Evolutionary conservation across 2,329 filamentous ascomycete genomes (phyloP).

Genomic region (Fusarium euwallaceae): DNA sequence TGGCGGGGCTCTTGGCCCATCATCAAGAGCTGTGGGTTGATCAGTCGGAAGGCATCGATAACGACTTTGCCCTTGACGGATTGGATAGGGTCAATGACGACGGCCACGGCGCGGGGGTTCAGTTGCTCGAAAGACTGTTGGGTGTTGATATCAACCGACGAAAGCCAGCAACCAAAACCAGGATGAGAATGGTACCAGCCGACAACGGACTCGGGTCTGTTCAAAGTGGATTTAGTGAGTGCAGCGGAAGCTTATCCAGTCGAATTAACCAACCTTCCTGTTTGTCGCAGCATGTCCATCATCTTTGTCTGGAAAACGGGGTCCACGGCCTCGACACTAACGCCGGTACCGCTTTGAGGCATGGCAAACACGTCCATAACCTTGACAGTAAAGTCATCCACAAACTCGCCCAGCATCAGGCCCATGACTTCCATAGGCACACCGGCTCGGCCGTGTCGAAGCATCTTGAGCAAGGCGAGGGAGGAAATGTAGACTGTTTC

Average conservation of each 20-base stretch:
- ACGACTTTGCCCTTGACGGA: constrained; percentile 99
- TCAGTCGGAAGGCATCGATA: constrained; percentile 98
- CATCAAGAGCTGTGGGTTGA: constrained; percentile 97
- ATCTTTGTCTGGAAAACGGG: constrained; percentile 99
- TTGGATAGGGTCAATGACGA: constrained; percentile 98
- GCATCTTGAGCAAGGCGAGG: constrained; percentile 96
- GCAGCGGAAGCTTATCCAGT: neutral
- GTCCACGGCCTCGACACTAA: constrained; percentile 98
- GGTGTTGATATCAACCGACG: constrained; percentile 98
- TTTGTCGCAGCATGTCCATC: constrained; percentile 99
- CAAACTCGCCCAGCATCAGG: constrained; percentile 97
- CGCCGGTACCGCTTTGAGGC: constrained; percentile 98
- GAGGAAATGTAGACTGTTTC: constrained; percentile 99
- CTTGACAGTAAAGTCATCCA: constrained; percentile 98
- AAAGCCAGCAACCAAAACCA: constrained; percentile 99
- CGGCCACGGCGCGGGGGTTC: constrained; percentile 94
- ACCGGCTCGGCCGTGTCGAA: constrained; percentile 95
- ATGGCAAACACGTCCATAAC: constrained; percentile 99
- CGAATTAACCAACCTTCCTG: constrained; percentile 77
- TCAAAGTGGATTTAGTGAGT: constrained; percentile 28
- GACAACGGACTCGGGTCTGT: constrained; percentile 93
- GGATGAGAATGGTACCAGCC: constrained; percentile 99
- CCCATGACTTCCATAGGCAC: constrained; percentile 99
- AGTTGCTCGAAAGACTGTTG: constrained; percentile 99
- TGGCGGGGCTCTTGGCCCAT: constrained; percentile 97